Conservation (phyloP, 192 early-diverging fungal genomes). For the Kickxella alabastrina region DNA sequence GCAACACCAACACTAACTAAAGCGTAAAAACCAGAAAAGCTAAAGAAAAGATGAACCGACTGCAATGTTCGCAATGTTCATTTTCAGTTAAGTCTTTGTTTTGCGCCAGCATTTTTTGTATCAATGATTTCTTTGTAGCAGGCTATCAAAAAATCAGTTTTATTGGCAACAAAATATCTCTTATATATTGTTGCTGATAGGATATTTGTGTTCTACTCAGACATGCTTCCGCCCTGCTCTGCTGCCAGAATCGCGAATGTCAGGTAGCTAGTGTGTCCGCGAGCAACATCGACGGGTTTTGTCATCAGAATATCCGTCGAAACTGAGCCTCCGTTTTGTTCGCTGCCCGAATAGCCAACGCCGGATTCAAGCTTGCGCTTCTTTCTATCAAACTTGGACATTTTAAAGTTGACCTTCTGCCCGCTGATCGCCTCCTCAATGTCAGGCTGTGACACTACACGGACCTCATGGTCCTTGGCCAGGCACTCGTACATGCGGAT, state of each 20-base stretch:
- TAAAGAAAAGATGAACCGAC: too few species aligned
- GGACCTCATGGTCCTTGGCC: conserved; percentile 71
- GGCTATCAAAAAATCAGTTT: too few species aligned
- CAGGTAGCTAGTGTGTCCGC: conserved; percentile 93
- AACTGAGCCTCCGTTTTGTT: not conserved
- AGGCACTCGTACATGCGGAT: conserved; percentile 94
- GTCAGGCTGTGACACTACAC: conserved; percentile 57
- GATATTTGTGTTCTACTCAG: not conserved
- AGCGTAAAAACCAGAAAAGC: too few species aligned
- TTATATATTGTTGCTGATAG: too few species aligned
- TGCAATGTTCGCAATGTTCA: too few species aligned
- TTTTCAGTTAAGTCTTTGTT: too few species aligned
- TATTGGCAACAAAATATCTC: too few species aligned
- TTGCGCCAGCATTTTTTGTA: too few species aligned
- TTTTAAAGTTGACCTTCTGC: conserved; percentile 31
- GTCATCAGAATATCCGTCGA: conserved; percentile 54
- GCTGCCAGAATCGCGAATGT: conserved; percentile 71
- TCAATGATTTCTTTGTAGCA: too few species aligned
- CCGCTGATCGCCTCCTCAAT: conserved; percentile 63
- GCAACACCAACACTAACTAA: too few species aligned
- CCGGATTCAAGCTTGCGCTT: conserved; percentile 30
- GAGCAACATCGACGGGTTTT: conserved; percentile 55
- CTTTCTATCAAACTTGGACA: conserved; percentile 19
- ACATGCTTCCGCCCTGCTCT: conserved; percentile 7
- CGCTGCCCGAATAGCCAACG: not conserved